Base-by-base conservation (phyloP, 2,329 filamentous ascomycete genomes). In the Paracoccidioides brasiliensis region DNA sequence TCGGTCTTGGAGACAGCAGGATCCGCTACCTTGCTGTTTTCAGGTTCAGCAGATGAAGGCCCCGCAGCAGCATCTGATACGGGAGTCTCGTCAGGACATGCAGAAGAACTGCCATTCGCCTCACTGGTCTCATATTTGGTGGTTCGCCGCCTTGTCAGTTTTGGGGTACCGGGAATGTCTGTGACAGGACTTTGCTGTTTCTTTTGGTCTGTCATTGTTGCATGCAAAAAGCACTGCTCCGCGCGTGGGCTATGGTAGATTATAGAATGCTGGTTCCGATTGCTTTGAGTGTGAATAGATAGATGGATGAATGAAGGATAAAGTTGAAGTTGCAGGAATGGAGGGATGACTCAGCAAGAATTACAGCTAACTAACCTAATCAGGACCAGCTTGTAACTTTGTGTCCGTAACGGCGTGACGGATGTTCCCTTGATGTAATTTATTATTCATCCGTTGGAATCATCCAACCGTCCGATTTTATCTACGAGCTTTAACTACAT, bases 1-100 rank as follows among this genome's bases (percentile, higher is more conserved):
- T 81, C 64, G 22, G 68, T 67, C 55, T 65, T 71, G 5, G 64
- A 61, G 22, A 65, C 60, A 52, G 63, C 62, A 51, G 56, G 22
- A n/a, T 55, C 28, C 9, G 57, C 42, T 51, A 54, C 38, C 14
- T 60, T 54, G 9, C 57, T 54, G 15, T 55, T 54, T 37, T 60
- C 56, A 30, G 57, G 58, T 49, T 56, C 33, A 7, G 55, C 56
- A 14, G 52, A 46, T 8, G 44, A 41, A 40, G 33, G 0, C 10
- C 32, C 33, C 8, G 44, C 30, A 15, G 44, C 30, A 15, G 9
- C 12, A 30, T 33, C 37, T 42, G 37, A 12, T 41, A 12, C 8
- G 28, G 53, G 37, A 15, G 44, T 22, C 10, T 53, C 52, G 37
- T 37, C 15, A 5, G 33, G 33, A 28, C n/a, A 28, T 50, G 8